Conservation (phyloP, 108 stramenopile species). For the Aureococcus anophagefferens region DNA sequence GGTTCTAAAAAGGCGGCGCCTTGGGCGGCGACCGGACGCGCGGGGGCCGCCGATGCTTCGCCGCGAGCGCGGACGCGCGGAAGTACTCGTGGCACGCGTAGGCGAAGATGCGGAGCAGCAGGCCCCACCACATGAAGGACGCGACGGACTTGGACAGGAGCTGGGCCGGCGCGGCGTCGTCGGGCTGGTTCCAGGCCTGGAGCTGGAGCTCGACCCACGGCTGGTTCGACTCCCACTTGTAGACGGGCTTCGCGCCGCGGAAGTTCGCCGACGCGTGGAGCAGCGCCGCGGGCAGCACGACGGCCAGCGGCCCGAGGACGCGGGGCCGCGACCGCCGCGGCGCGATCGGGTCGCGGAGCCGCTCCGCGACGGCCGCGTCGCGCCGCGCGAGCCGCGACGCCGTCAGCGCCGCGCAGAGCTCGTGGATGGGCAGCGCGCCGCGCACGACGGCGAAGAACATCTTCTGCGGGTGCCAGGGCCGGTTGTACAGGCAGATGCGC, state of each 20-base stretch:
- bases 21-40: too few relatives aligned
- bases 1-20: too few relatives aligned
- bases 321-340: too few relatives aligned
- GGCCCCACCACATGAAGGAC: neutral
- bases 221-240: slow-evolving; percentile 18
- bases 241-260: slow-evolving; percentile 19
- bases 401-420: slow-evolving; percentile 33
- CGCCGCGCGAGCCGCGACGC: slow-evolving; percentile 26
- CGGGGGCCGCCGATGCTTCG: too few relatives aligned
- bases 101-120: neutral
- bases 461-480: slow-evolving; percentile 20
- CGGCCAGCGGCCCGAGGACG: neutral
- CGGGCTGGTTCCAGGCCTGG: slow-evolving; percentile 14
- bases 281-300: slow-evolving; percentile 1
- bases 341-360: too few relatives aligned
- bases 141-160: neutral
- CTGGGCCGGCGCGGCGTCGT: neutral
- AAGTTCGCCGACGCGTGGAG: slow-evolving; percentile 26
- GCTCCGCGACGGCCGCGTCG: neutral
- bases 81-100: neutral
- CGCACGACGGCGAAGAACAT: slow-evolving; percentile 23
- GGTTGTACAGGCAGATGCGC: slow-evolving; percentile 23
- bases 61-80: neutral
- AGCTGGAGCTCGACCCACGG: slow-evolving; percentile 30
- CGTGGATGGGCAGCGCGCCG: slow-evolving; percentile 31